Conservation (phyloP, 2,329 filamentous ascomycete species). For the Chrysoporthe austroafricana region DNA sequence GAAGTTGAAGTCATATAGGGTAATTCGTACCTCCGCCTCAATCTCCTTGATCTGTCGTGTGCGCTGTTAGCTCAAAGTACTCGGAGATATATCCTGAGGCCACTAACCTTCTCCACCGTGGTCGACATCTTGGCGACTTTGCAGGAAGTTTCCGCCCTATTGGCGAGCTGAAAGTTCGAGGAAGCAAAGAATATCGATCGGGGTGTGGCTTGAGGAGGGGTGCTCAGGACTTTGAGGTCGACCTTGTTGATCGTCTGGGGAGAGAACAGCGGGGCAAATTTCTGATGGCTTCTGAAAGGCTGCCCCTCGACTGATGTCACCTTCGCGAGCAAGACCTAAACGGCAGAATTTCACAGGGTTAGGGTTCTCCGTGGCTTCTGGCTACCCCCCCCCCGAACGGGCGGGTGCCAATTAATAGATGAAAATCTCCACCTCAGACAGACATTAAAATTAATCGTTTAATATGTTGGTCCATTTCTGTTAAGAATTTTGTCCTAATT, state of each 20-base stretch:
- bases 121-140: conserved; percentile 76
- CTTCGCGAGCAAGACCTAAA: neutral
- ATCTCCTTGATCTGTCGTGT: conserved; percentile 83
- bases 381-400: neutral
- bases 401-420: no score
- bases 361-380: neutral
- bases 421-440: no score
- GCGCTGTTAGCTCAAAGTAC: conserved; percentile 37
- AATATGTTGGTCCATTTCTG: no score
- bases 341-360: neutral
- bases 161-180: neutral
- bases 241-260: conserved; percentile 6
- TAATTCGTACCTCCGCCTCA: conserved; percentile 79
- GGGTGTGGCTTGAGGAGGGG: neutral
- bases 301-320: conserved; percentile 26
- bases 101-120: conserved; percentile 88
- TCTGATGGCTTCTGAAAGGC: conserved; percentile 13
- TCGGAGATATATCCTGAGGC: conserved; percentile 20
- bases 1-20: conserved; percentile 17
- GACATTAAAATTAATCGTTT: no score
- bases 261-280: conserved; percentile 16
- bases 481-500: no score
- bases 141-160: conserved; percentile 12
- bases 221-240: neutral
- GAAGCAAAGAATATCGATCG: neutral